Conservation (phyloP, 176 grass and related monocot genomes). For the Cenchrus purpureus region DNA sequence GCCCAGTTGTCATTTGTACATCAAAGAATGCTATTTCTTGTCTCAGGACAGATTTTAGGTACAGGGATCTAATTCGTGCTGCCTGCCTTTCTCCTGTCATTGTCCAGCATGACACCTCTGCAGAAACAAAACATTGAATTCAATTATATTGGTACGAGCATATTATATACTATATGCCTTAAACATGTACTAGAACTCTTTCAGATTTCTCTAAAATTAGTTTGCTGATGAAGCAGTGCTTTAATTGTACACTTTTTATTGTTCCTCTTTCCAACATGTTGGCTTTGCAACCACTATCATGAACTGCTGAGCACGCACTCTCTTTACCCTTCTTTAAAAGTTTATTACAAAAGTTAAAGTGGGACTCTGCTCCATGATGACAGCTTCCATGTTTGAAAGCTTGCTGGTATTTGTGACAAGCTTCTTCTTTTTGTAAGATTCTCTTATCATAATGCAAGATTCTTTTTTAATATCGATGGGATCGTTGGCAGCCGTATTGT, state of each 20-base stretch:
- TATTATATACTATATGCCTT: neutral
- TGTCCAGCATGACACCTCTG: too few relatives aligned
- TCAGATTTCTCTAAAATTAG: neutral
- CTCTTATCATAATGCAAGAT: constrained; percentile 19
- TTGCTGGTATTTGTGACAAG: neutral
- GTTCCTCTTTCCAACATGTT: neutral
- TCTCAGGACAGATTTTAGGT: too few relatives aligned
- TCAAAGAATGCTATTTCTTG: too few relatives aligned
- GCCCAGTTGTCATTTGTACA: too few relatives aligned
- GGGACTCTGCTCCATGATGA: constrained; percentile 17
- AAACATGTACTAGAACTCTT: neutral
- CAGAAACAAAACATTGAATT: neutral
- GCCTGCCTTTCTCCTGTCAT: too few relatives aligned
- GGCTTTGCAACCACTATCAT: neutral
- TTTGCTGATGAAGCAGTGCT: neutral
- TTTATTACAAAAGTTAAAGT: neutral
- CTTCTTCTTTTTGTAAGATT: neutral
- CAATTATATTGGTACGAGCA: neutral
- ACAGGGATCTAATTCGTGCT: too few relatives aligned
- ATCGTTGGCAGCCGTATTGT: neutral
- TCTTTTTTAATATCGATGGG: constrained; percentile 15
- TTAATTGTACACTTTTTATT: neutral
- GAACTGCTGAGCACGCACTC: neutral
- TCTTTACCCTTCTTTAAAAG: neutral
- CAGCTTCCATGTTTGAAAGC: constrained; percentile 14